These are phyloP conservation scores for Melanogaster broomeanus DNA, from an alignment of 768 basidiomycete species.

Conservation along the genomic window DNA sequence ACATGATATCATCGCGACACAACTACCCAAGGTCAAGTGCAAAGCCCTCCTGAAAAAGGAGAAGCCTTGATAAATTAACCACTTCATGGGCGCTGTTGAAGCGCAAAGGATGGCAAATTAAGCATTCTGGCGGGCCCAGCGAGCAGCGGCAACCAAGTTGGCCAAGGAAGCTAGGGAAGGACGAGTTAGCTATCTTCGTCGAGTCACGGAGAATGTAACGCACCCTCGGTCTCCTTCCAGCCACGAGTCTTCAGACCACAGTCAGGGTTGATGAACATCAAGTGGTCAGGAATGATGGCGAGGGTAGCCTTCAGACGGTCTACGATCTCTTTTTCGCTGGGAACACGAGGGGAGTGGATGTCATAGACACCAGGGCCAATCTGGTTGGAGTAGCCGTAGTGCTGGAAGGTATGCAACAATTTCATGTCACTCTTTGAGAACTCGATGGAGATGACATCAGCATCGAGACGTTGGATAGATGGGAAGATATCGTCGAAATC, in stretches of 20 bases:
- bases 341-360: conserved; percentile 99
- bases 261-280: conserved; percentile 95
- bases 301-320: conserved; percentile 88
- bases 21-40: conserved; percentile 59
- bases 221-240: conserved; percentile 95
- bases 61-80: conserved; percentile 56
- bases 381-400: conserved; percentile 93
- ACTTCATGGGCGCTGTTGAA: conserved; percentile 88
- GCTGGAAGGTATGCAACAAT: conserved; percentile 91
- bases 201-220: conserved; percentile 8
- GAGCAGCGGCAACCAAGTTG: conserved; percentile 89
- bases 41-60: conserved; percentile 27
- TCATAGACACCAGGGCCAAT: conserved; percentile 99
- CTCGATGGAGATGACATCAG: conserved; percentile 98
- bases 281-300: conserved; percentile 72
- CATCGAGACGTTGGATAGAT: conserved; percentile 94
- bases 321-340: conserved; percentile 89
- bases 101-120: conserved; percentile 63
- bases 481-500: conserved; percentile 99
- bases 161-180: conserved; percentile 58
- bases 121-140: conserved; percentile 86
- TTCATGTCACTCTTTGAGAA: conserved; percentile 99
- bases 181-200: conserved; percentile 7
- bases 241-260: conserved; percentile 99
- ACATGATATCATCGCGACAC: conserved; percentile 36